Conservation (phyloP, 345 rosid genomes). For the Conringia planisiliqua region DNA sequence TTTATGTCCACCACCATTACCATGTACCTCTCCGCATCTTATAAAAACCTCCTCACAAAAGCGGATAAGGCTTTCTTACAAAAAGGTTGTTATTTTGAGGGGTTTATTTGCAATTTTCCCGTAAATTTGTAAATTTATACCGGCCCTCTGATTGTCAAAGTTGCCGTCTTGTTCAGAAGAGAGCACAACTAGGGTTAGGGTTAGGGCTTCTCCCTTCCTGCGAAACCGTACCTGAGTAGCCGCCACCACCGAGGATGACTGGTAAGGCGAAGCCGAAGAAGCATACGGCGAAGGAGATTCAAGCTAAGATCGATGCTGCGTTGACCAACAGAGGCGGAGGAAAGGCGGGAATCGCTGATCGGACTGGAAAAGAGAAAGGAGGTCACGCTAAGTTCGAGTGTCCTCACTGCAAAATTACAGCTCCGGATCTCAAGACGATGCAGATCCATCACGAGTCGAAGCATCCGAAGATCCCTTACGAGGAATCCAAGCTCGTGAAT, state of each 20-base stretch:
- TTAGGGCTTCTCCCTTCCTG: slow-evolving; percentile 26
- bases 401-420: slow-evolving; percentile 77
- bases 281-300: slow-evolving; percentile 97
- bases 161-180: neutral
- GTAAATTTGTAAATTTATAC: neutral
- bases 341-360: slow-evolving; percentile 71
- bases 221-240: neutral
- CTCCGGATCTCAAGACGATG: slow-evolving; percentile 80
- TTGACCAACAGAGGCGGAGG: slow-evolving; percentile 94
- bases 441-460: slow-evolving; percentile 92
- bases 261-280: slow-evolving; percentile 99
- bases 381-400: slow-evolving; percentile 93
- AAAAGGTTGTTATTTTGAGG: neutral
- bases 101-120: neutral
- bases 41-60: neutral
- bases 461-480: slow-evolving; percentile 77
- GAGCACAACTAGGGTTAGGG: slow-evolving; percentile 22
- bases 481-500: slow-evolving; percentile 63
- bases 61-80: neutral
- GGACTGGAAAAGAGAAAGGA: slow-evolving; percentile 70
- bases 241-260: slow-evolving; percentile 46
- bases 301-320: slow-evolving; percentile 84
- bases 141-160: neutral
- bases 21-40: slow-evolving; percentile 12
- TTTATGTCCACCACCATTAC: neutral